phyloP scores from a whole-genome alignment of 164 flowering plant genomes.

The Magnolia changhungtana region DNA sequence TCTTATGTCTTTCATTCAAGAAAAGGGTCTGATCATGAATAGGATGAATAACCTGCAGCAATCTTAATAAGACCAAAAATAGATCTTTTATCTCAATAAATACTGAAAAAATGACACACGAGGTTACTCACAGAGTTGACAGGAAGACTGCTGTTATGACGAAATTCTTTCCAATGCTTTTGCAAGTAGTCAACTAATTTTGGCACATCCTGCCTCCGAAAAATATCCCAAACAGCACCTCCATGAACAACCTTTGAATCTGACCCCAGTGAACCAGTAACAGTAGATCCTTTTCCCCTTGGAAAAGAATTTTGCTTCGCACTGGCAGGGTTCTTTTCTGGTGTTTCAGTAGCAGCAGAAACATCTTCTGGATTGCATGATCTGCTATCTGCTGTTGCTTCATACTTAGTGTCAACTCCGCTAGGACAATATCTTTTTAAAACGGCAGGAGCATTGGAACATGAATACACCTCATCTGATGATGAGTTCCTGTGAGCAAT shows the following conservation, averaged over 20 bases:
- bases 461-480: constrained; percentile 5
- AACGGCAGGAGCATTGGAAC: constrained; percentile 1
- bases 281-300: constrained; percentile 9
- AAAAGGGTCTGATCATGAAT: constrained; percentile 80
- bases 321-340: not conserved
- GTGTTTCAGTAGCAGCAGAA: constrained; percentile 4
- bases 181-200: constrained; percentile 49
- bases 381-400: constrained; percentile 1
- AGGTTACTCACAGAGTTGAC: constrained; percentile 44
- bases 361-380: constrained; percentile 13
- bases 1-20: constrained; percentile 60
- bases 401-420: constrained; percentile 9
- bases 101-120: not conserved
- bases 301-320: constrained; percentile 11
- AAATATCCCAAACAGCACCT: constrained; percentile 89
- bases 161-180: constrained; percentile 64
- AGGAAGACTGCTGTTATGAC: constrained; percentile 49
- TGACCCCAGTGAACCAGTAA: constrained; percentile 2
- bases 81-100: not conserved
- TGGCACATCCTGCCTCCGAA: constrained; percentile 79
- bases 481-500: constrained; percentile 8
- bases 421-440: constrained; percentile 1
- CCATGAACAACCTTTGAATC: constrained; percentile 32
- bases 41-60: constrained; percentile 69
- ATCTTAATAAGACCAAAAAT: not conserved